Evolutionary conservation across 805 yeast genomes (phyloP).

Genomic region (Clavispora carvajalis): DNA sequence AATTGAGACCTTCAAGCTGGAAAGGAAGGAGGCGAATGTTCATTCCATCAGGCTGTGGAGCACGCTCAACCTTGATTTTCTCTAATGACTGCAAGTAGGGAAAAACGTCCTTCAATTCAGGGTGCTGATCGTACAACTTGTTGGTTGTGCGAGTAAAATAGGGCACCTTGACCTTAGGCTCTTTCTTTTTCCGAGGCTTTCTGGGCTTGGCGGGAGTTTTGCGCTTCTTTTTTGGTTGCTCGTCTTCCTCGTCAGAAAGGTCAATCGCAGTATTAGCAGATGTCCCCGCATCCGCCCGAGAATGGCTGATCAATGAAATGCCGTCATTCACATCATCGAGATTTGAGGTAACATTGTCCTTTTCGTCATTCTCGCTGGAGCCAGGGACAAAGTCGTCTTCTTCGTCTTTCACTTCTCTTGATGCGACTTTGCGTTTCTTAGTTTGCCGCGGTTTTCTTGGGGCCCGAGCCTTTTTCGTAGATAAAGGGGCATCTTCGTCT

Average conservation of each 20-base stretch:
- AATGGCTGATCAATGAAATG: slow-evolving; percentile 25
- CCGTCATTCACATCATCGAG: slow-evolving; percentile 27
- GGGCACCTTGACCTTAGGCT: slow-evolving; percentile 54
- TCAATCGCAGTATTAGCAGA: slow-evolving; percentile 21
- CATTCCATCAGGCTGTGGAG: slow-evolving; percentile 77
- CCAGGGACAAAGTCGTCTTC: slow-evolving; percentile 5
- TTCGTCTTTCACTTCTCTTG: neutral
- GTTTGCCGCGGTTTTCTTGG: slow-evolving; percentile 20
- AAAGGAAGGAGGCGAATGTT: slow-evolving; percentile 73
- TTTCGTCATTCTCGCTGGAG: slow-evolving; percentile 3
- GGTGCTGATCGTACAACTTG: slow-evolving; percentile 69
- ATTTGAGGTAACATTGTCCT: no score
- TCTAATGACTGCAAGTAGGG: slow-evolving; percentile 50
- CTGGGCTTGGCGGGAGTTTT: slow-evolving; percentile 15
- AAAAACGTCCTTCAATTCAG: slow-evolving; percentile 70
- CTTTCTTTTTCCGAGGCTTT: slow-evolving; percentile 27
- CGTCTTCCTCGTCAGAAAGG: slow-evolving; percentile 23
- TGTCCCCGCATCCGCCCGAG: slow-evolving; percentile 20
- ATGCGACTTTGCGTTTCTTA: slow-evolving; percentile 6
- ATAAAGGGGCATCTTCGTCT: slow-evolving; percentile 21
- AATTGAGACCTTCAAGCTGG: slow-evolving; percentile 87
- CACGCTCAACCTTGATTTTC: slow-evolving; percentile 46
- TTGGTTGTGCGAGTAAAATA: slow-evolving; percentile 66
- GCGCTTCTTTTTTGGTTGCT: slow-evolving; percentile 14
- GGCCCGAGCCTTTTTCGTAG: slow-evolving; percentile 4